These are phyloP conservation scores for Puccinellia tenuiflora DNA, from an alignment of 176 grass and related monocot genomes.

Conservation along the genomic window DNA sequence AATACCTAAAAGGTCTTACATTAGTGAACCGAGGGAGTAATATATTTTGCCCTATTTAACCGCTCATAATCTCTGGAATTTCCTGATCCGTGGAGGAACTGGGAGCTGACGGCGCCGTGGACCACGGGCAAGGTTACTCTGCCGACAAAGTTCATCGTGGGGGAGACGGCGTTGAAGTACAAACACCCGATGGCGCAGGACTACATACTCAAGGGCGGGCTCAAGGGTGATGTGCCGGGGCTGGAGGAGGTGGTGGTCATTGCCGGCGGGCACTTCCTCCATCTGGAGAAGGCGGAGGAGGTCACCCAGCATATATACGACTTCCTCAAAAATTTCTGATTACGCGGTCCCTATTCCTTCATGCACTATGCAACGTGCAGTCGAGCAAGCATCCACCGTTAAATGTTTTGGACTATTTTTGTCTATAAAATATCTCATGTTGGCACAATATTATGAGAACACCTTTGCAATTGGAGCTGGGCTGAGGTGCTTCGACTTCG, in stretches of 20 bases:
- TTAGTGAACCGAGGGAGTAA: too few relatives aligned
- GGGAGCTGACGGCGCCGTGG: background rate
- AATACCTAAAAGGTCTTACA: too few relatives aligned
- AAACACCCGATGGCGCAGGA: constrained; percentile 30
- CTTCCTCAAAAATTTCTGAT: constrained; percentile 27
- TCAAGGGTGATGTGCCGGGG: constrained; percentile 38
- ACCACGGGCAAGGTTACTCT: background rate
- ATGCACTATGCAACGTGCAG: too few relatives aligned
- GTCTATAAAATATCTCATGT: too few relatives aligned
- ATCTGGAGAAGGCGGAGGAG: constrained; percentile 39
- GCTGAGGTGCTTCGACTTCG: too few relatives aligned
- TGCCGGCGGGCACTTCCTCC: constrained; percentile 32
- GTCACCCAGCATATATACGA: constrained; percentile 34
- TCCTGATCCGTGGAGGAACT: background rate
- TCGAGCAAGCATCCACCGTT: too few relatives aligned
- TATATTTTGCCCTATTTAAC: too few relatives aligned
- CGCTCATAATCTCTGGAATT: too few relatives aligned
- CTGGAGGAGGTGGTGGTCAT: constrained; percentile 39
- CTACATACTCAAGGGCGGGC: constrained; percentile 42
- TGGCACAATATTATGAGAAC: too few relatives aligned
- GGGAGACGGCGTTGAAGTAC: constrained; percentile 24
- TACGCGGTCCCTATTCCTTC: too few relatives aligned
- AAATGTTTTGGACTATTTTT: too few relatives aligned
- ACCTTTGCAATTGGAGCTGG: too few relatives aligned
- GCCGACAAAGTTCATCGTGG: background rate